Evolutionary conservation across 305 asterid genomes (phyloP), one percentile per base, ranked within the genome.

Genomic region (Plantago lanceolata): DNA sequence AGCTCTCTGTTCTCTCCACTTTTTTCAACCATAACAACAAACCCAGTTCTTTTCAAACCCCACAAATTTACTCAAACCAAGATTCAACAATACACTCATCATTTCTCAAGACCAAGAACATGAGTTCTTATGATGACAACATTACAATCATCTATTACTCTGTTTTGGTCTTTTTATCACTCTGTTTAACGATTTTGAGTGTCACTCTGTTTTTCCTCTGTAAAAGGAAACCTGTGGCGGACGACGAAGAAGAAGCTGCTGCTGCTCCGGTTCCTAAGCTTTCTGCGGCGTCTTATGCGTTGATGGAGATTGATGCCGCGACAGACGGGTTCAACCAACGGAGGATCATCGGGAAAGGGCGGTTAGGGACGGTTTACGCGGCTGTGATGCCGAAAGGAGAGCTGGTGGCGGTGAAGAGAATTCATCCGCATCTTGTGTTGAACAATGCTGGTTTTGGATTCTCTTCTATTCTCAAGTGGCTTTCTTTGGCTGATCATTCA

Each of bases 261-360:
- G 70, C 21, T 20, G 69, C 15, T 14, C 78, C 84, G 0, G 62
- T 72, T 0, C 65, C 80, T 13, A 88, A 78, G 70, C 69, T 61
- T 19, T 61, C 72, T 7, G 90, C 94, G 2, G 33, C 70, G 12
- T 69, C 82, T 0, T 81, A 68, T n/a, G 44, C 90, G 0, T 59
- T 91, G 5, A 88, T 71, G 87, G 96, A 91, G 5, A 84, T 91
- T 47, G 84, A 91, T 65, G 74, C 82, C 9, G 95, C 97, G 57
- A 91, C 97, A 0, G 97, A 91, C 33, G 87, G 94, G 4, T 91
- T 91, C 85, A 88, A 81, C 72, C 72, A 59, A 53, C 84, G 90
- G 24, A 51, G 97, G 50, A 73, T 88, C 75, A 82, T 91, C 28
- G 96, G 96, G 5, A 71, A 71, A 59, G 97, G 96, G 53, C 65